These are phyloP conservation scores for Pestalotiopsis sp. DNA, from an alignment of 2,329 filamentous ascomycete species.

Conservation along the genomic window DNA sequence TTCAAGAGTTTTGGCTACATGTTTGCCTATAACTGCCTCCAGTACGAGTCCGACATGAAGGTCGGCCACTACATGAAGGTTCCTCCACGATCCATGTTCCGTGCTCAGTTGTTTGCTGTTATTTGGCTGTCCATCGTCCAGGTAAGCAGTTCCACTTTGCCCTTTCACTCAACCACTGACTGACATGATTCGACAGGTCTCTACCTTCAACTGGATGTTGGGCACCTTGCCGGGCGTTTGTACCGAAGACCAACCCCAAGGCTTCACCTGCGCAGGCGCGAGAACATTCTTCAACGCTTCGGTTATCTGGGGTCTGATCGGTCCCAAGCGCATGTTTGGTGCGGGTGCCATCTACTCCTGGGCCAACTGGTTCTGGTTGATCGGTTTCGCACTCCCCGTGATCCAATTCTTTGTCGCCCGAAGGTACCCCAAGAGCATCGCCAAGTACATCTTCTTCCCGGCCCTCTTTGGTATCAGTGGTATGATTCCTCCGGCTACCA, in stretches of 20 bases:
- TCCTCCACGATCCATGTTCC: conserved; percentile 28
- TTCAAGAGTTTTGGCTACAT: conserved; percentile 63
- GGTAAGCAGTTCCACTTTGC: background rate
- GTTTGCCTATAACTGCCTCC: conserved; percentile 6
- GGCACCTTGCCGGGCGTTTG: conserved; percentile 57
- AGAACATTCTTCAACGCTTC: conserved; percentile 60
- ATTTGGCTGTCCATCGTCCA: conserved; percentile 41
- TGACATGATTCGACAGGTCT: conserved; percentile 20
- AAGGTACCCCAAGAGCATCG: conserved; percentile 46
- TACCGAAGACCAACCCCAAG: conserved; percentile 45
- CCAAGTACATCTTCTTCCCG: conserved; percentile 54
- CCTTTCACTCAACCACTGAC: background rate
- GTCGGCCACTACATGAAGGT: conserved; percentile 58
- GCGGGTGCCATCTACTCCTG: conserved; percentile 46
- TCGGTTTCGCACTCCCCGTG: conserved; percentile 50
- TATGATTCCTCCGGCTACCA: conserved; percentile 57
- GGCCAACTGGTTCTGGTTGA: conserved; percentile 58
- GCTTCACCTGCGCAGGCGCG: conserved; percentile 59
- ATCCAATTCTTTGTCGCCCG: conserved; percentile 52
- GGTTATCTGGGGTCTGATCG: conserved; percentile 65
- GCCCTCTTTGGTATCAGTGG: conserved; percentile 54
- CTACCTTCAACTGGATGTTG: conserved; percentile 41
- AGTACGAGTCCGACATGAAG: conserved; percentile 43
- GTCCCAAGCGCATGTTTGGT: conserved; percentile 54
- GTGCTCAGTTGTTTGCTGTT: conserved; percentile 39